phyloP scores from a whole-genome alignment of 2,329 filamentous ascomycete genomes.

The Pseudogymnoascus sp. region DNA sequence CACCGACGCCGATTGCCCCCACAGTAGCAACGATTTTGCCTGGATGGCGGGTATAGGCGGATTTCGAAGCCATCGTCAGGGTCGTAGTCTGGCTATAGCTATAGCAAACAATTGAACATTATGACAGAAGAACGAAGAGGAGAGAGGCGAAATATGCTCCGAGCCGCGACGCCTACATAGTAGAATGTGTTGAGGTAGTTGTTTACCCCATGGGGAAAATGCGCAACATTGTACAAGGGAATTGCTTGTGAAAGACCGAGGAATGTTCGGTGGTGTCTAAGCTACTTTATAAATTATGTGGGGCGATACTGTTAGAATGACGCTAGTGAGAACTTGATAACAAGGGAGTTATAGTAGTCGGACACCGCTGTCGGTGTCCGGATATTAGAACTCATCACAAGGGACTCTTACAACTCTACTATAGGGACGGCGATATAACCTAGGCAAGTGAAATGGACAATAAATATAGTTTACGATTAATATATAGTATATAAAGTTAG shows the following conservation, averaged over 20 bases:
- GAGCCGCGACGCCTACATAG: background rate
- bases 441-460: background rate
- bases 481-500: too few species aligned
- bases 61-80: background rate
- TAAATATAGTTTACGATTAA: background rate
- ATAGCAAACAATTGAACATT: background rate
- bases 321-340: background rate
- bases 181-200: background rate
- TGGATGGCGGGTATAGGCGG: background rate
- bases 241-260: slow-evolving; percentile 8
- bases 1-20: background rate
- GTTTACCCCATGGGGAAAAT: background rate
- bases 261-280: background rate
- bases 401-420: too few species aligned
- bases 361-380: too few species aligned
- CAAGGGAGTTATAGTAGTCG: background rate
- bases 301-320: background rate
- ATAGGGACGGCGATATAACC: background rate
- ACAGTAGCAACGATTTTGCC: background rate
- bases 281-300: background rate
- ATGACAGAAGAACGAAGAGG: background rate
- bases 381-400: background rate
- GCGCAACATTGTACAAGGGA: background rate
- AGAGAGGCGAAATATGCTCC: background rate
- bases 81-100: background rate